Percentiles rank a stretch among this genome's conserved stretches.
Conservation (phyloP, 345 rosid genomes). For the Geranium brycei region DNA sequence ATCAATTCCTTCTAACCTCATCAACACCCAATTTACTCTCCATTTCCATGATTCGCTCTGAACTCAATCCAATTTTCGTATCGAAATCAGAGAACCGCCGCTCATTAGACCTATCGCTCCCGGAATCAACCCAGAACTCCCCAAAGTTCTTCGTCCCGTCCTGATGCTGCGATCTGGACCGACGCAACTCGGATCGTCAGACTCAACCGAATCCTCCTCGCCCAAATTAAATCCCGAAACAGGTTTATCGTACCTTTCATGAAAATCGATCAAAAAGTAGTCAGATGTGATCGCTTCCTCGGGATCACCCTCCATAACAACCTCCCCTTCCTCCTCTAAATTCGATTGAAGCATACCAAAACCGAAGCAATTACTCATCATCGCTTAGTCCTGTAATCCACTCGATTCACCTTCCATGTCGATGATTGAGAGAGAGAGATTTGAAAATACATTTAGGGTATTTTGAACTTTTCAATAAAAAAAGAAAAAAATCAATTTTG, state of each 20-base stretch:
- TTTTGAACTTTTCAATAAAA: too few relatives aligned
- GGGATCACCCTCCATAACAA: constrained; percentile 28
- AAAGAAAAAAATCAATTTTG: too few relatives aligned
- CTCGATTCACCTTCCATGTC: constrained; percentile 16
- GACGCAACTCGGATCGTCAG: constrained; percentile 88
- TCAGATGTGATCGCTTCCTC: constrained; percentile 62
- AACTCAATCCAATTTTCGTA: constrained; percentile 21
- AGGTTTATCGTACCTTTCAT: constrained; percentile 20
- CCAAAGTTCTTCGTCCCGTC: constrained; percentile 31
- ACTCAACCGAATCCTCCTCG: constrained; percentile 44
- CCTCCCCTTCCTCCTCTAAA: constrained; percentile 25
- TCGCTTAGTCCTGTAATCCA: constrained; percentile 70
- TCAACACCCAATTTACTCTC: constrained; percentile 11
- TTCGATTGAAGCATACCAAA: constrained; percentile 8
- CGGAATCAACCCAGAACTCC: constrained; percentile 85
- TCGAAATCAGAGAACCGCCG: constrained; percentile 31
- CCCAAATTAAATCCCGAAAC: constrained; percentile 14
- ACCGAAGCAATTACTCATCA: constrained; percentile 36
- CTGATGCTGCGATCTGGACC: constrained; percentile 50
- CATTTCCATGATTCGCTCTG: constrained; percentile 11
- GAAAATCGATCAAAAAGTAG: constrained; percentile 61
- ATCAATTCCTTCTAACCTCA: constrained; percentile 15
- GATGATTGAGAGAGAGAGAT: too few relatives aligned
- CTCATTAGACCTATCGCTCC: constrained; percentile 66
- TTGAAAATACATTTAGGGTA: too few relatives aligned